These are phyloP conservation scores for Cucurbita ficifolia DNA, from an alignment of 306 rosid species.

Conservation along the genomic window DNA sequence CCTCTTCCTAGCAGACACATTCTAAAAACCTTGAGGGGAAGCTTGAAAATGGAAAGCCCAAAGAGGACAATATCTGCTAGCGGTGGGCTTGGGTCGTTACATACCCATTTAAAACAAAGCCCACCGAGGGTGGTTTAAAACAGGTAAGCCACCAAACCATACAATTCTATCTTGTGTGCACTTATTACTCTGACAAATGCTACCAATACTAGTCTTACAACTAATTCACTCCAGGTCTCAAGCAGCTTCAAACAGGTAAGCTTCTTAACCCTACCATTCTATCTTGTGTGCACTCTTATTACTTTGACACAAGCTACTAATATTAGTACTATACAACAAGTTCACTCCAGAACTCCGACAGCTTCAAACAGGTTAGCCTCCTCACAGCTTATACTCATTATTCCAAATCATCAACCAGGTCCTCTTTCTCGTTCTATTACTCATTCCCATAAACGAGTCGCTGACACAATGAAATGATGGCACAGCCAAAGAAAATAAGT, in stretches of 20 bases:
- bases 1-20: too few relatives aligned
- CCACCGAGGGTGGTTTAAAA: background rate
- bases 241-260: background rate
- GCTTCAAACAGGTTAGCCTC: background rate
- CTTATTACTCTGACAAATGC: background rate
- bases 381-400: background rate
- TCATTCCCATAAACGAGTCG: background rate
- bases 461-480: background rate
- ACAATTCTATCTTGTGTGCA: background rate
- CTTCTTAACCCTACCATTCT: background rate
- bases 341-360: background rate
- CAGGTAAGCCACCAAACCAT: too few relatives aligned
- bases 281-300: background rate
- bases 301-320: background rate
- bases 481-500: too few relatives aligned
- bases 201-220: background rate
- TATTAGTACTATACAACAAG: background rate
- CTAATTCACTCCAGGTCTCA: background rate
- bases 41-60: too few relatives aligned
- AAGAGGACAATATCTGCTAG: too few relatives aligned
- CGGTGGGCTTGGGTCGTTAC: background rate
- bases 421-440: background rate
- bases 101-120: background rate
- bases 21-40: too few relatives aligned
- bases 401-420: background rate